Conservation (phyloP, 495 filamentous ascomycete species). For the Penicillium robsamsonii region DNA sequence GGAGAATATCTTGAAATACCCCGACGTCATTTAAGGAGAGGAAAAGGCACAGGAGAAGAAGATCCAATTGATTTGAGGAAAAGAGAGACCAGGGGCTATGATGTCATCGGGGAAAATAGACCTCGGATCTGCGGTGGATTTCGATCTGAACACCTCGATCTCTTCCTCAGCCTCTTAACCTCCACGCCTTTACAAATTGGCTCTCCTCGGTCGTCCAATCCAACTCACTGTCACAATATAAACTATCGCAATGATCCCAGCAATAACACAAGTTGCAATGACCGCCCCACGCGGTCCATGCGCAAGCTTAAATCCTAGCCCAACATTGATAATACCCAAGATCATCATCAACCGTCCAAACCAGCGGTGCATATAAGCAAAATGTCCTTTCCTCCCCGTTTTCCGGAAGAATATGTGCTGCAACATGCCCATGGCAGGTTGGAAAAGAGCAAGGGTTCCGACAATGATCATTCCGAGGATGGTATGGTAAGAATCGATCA, state of each 20-base stretch:
- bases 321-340: constrained; percentile 70
- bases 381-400: constrained; percentile 44
- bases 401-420: constrained; percentile 57
- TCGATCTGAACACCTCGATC: background rate
- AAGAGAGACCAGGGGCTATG: background rate
- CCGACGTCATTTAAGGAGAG: constrained; percentile 8
- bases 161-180: too few species aligned
- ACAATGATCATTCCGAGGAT: constrained; percentile 60
- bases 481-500: constrained; percentile 32
- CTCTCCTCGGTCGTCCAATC: background rate
- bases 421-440: constrained; percentile 60
- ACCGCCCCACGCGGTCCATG: constrained; percentile 37
- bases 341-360: constrained; percentile 60
- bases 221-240: constrained; percentile 38
- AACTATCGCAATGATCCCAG: constrained; percentile 48
- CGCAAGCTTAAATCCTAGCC: constrained; percentile 59
- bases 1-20: background rate
- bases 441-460: constrained; percentile 55
- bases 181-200: background rate
- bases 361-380: constrained; percentile 68
- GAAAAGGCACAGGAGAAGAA: background rate
- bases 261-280: constrained; percentile 60
- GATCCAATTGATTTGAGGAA: background rate
- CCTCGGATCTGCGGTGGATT: background rate
- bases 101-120: constrained; percentile 2